A percentile compares a stretch with the other conserved stretches of the same genome.
phyloP scores from a whole-genome alignment of 306 rosid genomes.

The Fragaria ananassa region DNA sequence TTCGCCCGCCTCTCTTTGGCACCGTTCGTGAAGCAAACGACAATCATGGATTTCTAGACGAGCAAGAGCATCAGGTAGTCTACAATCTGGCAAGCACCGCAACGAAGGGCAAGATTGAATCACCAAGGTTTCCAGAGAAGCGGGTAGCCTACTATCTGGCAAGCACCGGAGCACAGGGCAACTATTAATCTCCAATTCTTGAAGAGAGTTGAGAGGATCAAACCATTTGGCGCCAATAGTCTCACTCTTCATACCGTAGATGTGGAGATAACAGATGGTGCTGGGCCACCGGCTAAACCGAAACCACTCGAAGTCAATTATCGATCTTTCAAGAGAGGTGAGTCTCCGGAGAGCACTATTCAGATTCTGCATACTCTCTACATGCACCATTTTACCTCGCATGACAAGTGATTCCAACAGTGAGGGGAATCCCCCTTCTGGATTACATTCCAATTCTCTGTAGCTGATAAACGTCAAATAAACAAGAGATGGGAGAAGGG shows the following conservation, averaged over 20 bases:
- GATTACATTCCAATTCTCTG: constrained; percentile 19
- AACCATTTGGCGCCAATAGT: constrained; percentile 9
- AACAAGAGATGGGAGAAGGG: constrained; percentile 20
- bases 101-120: too few relatives aligned
- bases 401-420: accelerated
- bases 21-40: too few relatives aligned
- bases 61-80: too few relatives aligned
- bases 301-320: accelerated
- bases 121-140: background rate
- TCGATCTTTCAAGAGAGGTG: background rate
- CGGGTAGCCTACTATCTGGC: constrained; percentile 18
- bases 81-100: too few relatives aligned
- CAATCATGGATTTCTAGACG: too few relatives aligned
- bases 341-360: background rate
- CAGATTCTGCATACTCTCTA: background rate
- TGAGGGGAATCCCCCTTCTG: constrained; percentile 19
- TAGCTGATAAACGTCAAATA: constrained; percentile 9
- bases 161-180: constrained; percentile 23
- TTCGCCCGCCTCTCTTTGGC: too few relatives aligned
- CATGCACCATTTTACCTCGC: background rate
- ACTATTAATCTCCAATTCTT: accelerated
- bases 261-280: background rate
- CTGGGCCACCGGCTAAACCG: background rate
- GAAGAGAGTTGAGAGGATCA: constrained; percentile 12
- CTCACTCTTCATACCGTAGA: accelerated